Evolutionary conservation across 2,329 filamentous ascomycete species (phyloP).

Genomic region (Annulohypoxylon truncatum): DNA sequence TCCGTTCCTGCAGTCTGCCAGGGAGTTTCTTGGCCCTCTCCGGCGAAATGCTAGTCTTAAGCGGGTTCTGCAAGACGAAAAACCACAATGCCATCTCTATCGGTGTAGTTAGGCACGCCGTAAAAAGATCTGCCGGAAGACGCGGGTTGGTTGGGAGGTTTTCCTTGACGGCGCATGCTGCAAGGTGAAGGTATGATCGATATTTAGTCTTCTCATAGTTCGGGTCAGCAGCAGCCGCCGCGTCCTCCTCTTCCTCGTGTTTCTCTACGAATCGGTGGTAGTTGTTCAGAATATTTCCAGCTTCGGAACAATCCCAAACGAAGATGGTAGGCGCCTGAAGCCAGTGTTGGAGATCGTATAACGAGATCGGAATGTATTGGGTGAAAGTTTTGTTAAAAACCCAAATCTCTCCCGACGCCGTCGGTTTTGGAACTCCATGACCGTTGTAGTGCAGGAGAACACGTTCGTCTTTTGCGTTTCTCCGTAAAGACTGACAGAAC

Average conservation of each 20-base stretch:
- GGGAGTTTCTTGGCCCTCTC: conserved; percentile 90
- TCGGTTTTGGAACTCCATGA: conserved; percentile 95
- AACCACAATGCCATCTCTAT: conserved; percentile 98
- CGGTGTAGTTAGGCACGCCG: conserved; percentile 92
- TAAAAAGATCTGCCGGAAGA: conserved; percentile 94
- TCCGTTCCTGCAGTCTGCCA: conserved; percentile 88
- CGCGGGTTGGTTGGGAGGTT: conserved; percentile 94
- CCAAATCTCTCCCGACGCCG: conserved; percentile 96
- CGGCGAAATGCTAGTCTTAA: conserved; percentile 74
- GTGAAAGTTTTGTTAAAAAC: conserved; percentile 99
- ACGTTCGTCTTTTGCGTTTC: conserved; percentile 94
- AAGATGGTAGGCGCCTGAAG: conserved; percentile 94
- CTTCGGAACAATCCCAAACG: conserved; percentile 97
- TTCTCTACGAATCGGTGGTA: conserved; percentile 96
- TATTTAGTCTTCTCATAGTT: conserved; percentile 82
- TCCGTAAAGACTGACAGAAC: conserved; percentile 88
- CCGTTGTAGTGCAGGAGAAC: conserved; percentile 99
- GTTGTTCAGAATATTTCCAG: conserved; percentile 93
- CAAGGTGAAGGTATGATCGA: conserved; percentile 83
- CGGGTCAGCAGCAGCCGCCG: conserved; percentile 79
- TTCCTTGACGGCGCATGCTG: conserved; percentile 90
- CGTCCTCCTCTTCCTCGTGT: conserved; percentile 88
- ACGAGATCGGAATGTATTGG: conserved; percentile 95
- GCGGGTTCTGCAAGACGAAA: conserved; percentile 92
- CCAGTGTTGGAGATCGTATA: conserved; percentile 96